Percentiles rank a stretch among this genome's conserved stretches.
Conservation (phyloP, 2,329 filamentous ascomycete genomes). For the Microdochium trichocladiopsis region DNA sequence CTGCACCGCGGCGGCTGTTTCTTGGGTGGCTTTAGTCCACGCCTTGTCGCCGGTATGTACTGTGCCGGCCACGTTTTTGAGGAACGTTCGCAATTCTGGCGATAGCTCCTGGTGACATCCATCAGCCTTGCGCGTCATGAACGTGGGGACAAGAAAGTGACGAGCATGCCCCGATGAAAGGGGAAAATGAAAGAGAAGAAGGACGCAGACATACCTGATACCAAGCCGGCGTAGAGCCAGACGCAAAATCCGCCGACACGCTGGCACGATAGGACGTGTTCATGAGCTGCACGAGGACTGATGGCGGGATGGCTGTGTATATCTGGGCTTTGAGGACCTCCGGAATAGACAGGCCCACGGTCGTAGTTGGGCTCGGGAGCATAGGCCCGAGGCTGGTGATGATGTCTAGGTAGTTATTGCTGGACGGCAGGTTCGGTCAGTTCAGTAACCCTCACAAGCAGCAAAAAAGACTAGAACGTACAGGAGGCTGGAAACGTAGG, state of each 20-base stretch:
- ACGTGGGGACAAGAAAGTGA: no score
- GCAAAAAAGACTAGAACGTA: background rate
- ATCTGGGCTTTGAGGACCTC: conserved; percentile 1
- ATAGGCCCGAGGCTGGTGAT: background rate
- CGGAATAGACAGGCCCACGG: conserved; percentile 2
- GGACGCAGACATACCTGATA: conserved; percentile 1
- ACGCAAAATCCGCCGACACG: conserved; percentile 3
- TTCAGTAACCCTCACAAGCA: no score
- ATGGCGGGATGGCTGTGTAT: conserved; percentile 2
- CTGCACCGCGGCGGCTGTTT: no score
- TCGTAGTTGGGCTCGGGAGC: conserved; percentile 1
- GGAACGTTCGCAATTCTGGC: no score
- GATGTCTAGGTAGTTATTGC: background rate
- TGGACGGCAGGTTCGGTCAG: no score
- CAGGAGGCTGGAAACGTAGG: background rate
- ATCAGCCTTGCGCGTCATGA: no score
- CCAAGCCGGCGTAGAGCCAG: conserved; percentile 3
- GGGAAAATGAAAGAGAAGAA: no score
- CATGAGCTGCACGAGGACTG: conserved; percentile 2
- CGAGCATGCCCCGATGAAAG: no score
- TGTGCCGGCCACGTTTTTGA: no score
- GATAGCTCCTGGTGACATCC: no score
- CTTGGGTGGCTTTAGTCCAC: no score
- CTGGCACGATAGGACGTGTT: conserved; percentile 1
- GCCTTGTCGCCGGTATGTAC: no score